Evolutionary conservation across 2,329 filamentous ascomycete genomes (phyloP).

Genomic region (Phyllosticta ampelicida): DNA sequence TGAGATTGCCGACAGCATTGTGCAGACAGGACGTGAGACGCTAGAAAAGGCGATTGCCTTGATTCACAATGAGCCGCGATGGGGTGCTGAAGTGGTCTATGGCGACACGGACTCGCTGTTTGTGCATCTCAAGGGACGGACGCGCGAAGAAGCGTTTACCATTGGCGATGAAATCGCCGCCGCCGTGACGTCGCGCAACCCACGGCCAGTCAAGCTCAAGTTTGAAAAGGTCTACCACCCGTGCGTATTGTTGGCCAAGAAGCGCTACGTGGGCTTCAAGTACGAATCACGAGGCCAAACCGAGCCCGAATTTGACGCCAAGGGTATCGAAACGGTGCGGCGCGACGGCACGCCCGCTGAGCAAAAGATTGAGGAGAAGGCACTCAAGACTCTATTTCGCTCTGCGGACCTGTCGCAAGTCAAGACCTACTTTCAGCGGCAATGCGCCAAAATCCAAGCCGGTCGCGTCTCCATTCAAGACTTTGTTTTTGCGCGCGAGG

Average conservation of each 20-base stretch:
- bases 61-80: slow-evolving; percentile 77
- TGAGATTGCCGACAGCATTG: slow-evolving; percentile 96
- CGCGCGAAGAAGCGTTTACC: slow-evolving; percentile 76
- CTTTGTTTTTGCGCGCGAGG: slow-evolving; percentile 90
- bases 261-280: slow-evolving; percentile 96
- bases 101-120: slow-evolving; percentile 96
- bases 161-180: slow-evolving; percentile 88
- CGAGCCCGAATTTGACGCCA: slow-evolving; percentile 87
- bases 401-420: slow-evolving; percentile 81
- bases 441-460: slow-evolving; percentile 87
- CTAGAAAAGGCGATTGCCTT: slow-evolving; percentile 86
- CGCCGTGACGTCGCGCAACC: slow-evolving; percentile 80
- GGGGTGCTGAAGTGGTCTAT: slow-evolving; percentile 95
- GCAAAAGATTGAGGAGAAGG: slow-evolving; percentile 93
- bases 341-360: slow-evolving; percentile 90
- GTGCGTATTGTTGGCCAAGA: slow-evolving; percentile 88
- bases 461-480: slow-evolving; percentile 84
- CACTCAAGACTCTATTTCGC: slow-evolving; percentile 77
- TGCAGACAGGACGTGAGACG: slow-evolving; percentile 89
- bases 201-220: slow-evolving; percentile 85
- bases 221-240: slow-evolving; percentile 98
- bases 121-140: slow-evolving; percentile 77
- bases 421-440: slow-evolving; percentile 78
- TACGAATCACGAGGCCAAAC: slow-evolving; percentile 69
- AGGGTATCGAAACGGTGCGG: slow-evolving; percentile 95